Conservation (phyloP, 1,284 basidiomycete species). For the Apiotrichum gamsii region DNA sequence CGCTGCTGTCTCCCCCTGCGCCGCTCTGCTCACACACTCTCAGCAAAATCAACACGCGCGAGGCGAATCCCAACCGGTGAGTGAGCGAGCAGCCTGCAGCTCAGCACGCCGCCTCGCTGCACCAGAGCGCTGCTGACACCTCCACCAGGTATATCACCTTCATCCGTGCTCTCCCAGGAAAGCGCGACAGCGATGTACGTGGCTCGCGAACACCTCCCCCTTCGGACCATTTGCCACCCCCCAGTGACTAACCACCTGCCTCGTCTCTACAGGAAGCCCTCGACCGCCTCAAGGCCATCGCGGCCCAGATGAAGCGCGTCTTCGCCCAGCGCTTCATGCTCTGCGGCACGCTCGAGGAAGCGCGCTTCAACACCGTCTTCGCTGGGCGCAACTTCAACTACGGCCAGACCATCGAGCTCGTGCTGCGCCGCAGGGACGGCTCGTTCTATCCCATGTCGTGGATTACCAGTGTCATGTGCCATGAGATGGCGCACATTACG, state of each 20-base stretch:
- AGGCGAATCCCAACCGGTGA: slow-evolving; percentile 42
- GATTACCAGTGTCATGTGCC: slow-evolving; percentile 45
- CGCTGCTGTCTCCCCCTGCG: too few species aligned
- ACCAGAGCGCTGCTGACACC: background rate
- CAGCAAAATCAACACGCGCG: slow-evolving; percentile 40
- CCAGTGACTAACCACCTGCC: too few species aligned
- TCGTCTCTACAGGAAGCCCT: too few species aligned
- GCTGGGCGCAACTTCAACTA: slow-evolving; percentile 48
- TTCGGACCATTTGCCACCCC: too few species aligned
- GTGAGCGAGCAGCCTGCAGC: too few species aligned
- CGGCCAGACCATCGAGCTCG: slow-evolving; percentile 46
- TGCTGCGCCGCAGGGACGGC: slow-evolving; percentile 41
- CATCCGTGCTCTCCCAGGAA: slow-evolving; percentile 32
- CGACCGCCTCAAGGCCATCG: slow-evolving; percentile 41
- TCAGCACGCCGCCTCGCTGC: too few species aligned
- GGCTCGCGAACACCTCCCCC: too few species aligned
- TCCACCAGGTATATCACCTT: slow-evolving; percentile 39
- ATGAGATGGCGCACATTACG: slow-evolving; percentile 48
- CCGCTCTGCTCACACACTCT: background rate
- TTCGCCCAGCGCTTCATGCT: slow-evolving; percentile 43
- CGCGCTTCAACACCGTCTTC: slow-evolving; percentile 41
- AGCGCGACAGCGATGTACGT: slow-evolving; percentile 31
- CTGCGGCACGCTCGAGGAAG: slow-evolving; percentile 43
- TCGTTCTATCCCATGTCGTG: slow-evolving; percentile 42
- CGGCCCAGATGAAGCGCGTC: slow-evolving; percentile 40